These are phyloP conservation scores for Emmonsia crescens DNA, from an alignment of 2,329 filamentous ascomycete genomes.

Conservation along the genomic window DNA sequence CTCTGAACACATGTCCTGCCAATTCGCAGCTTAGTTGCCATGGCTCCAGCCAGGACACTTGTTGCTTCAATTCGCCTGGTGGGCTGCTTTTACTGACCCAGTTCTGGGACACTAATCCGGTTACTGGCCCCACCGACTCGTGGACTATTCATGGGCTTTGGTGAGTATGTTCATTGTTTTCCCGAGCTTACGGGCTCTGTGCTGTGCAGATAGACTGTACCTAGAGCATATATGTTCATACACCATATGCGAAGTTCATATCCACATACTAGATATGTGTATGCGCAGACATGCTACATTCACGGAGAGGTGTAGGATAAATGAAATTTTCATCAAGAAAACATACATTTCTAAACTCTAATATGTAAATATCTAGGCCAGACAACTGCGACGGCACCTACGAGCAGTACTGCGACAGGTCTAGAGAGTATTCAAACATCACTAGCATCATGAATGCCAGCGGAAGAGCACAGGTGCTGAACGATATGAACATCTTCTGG, in stretches of 20 bases:
- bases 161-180: slow-evolving; percentile 25
- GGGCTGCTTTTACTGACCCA: slow-evolving; percentile 48
- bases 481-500: slow-evolving; percentile 53
- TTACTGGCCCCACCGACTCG: slow-evolving; percentile 44
- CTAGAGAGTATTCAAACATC: slow-evolving; percentile 48
- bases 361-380: slow-evolving; percentile 24
- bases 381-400: slow-evolving; percentile 49
- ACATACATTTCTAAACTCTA: neutral
- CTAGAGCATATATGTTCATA: neutral
- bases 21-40: slow-evolving; percentile 44
- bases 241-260: neutral
- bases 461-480: slow-evolving; percentile 40
- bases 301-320: too few species aligned
- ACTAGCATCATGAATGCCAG: slow-evolving; percentile 42
- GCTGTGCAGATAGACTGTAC: neutral
- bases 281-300: too few species aligned
- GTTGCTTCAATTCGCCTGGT: slow-evolving; percentile 50
- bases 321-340: neutral
- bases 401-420: slow-evolving; percentile 44
- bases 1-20: slow-evolving; percentile 20
- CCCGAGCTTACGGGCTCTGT: too few species aligned
- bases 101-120: slow-evolving; percentile 49
- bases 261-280: too few species aligned
- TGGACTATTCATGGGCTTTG: slow-evolving; percentile 51
- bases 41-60: slow-evolving; percentile 42